Conservation (phyloP, 768 basidiomycete species). For the Scleroderma bovista region DNA sequence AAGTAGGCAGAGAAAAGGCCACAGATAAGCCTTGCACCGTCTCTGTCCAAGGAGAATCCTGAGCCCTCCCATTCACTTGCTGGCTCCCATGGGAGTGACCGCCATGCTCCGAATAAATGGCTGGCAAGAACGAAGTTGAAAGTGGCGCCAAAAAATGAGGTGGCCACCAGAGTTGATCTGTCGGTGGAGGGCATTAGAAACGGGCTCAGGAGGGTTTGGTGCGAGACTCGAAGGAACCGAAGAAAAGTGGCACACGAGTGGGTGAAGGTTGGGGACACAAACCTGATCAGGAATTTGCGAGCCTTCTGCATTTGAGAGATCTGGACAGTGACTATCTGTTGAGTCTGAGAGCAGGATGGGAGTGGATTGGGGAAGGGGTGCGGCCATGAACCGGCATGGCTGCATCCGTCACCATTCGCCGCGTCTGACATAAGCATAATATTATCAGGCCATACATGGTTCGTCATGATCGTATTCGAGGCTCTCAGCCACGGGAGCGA, state of each 20-base stretch:
- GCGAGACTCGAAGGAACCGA: slow-evolving; percentile 2
- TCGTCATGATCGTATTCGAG: too few relatives aligned
- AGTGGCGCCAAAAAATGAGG: slow-evolving; percentile 35
- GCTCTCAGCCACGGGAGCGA: too few relatives aligned
- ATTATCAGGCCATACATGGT: too few relatives aligned
- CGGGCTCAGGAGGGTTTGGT: neutral
- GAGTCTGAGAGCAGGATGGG: too few relatives aligned
- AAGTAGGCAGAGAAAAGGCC: slow-evolving; percentile 64
- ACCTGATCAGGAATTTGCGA: slow-evolving; percentile 11
- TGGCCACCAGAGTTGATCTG: slow-evolving; percentile 34
- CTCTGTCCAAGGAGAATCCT: slow-evolving; percentile 34
- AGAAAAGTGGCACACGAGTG: neutral
- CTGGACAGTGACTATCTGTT: too few relatives aligned
- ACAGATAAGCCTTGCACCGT: slow-evolving; percentile 48
- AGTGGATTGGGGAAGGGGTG: too few relatives aligned
- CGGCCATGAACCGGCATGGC: too few relatives aligned
- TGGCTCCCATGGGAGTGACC: slow-evolving; percentile 40
- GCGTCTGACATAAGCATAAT: too few relatives aligned
- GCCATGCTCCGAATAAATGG: slow-evolving; percentile 40
- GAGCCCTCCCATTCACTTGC: slow-evolving; percentile 48
- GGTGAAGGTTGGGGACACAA: slow-evolving; percentile 1
- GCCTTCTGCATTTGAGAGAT: slow-evolving; percentile 1
- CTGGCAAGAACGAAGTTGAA: slow-evolving; percentile 36
- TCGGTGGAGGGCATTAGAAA: slow-evolving; percentile 5
- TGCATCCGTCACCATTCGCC: too few relatives aligned